phyloP scores from a whole-genome alignment of 108 stramenopile species.

The Stephanodiscus triporus region DNA sequence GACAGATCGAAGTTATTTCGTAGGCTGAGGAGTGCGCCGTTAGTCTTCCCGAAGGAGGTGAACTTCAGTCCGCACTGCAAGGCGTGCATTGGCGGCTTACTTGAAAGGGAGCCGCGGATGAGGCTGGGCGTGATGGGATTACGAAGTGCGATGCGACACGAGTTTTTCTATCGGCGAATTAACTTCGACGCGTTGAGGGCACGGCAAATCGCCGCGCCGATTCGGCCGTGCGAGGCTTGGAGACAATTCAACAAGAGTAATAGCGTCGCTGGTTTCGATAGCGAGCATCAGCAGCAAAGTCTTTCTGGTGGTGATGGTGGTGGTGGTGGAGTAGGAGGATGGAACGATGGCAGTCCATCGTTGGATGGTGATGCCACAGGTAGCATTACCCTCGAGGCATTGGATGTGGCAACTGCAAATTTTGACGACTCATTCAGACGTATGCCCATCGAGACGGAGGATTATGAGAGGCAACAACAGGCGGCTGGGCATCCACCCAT shows the following conservation, averaged over 20 bases:
- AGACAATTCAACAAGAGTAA: slow-evolving; percentile 53
- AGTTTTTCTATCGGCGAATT: slow-evolving; percentile 79
- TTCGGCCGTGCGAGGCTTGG: slow-evolving; percentile 91
- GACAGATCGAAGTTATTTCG: slow-evolving; percentile 96
- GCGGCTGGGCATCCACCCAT: slow-evolving; percentile 49
- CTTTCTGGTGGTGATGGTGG: slow-evolving; percentile 3
- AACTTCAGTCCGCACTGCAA: slow-evolving; percentile 66
- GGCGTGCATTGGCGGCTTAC: slow-evolving; percentile 66
- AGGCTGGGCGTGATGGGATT: slow-evolving; percentile 78
- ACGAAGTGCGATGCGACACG: slow-evolving; percentile 83
- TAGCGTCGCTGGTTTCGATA: slow-evolving; percentile 6
- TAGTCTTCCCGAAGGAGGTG: slow-evolving; percentile 73
- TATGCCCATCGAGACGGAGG: slow-evolving; percentile 85
- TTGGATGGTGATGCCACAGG: slow-evolving; percentile 50
- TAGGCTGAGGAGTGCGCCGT: slow-evolving; percentile 76
- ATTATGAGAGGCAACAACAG: slow-evolving; percentile 54
- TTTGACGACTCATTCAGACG: slow-evolving; percentile 88
- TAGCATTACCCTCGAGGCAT: slow-evolving; percentile 43
- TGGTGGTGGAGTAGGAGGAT: neutral
- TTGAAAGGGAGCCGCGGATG: slow-evolving; percentile 79
- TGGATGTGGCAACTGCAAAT: slow-evolving; percentile 87
- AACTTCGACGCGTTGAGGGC: slow-evolving; percentile 77
- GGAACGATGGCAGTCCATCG: slow-evolving; percentile 39
- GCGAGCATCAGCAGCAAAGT: slow-evolving; percentile 8
- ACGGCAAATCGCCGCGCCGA: slow-evolving; percentile 79